These are phyloP conservation scores for Trametes polyzona DNA, from an alignment of 1,284 basidiomycete species.

Conservation along the genomic window DNA sequence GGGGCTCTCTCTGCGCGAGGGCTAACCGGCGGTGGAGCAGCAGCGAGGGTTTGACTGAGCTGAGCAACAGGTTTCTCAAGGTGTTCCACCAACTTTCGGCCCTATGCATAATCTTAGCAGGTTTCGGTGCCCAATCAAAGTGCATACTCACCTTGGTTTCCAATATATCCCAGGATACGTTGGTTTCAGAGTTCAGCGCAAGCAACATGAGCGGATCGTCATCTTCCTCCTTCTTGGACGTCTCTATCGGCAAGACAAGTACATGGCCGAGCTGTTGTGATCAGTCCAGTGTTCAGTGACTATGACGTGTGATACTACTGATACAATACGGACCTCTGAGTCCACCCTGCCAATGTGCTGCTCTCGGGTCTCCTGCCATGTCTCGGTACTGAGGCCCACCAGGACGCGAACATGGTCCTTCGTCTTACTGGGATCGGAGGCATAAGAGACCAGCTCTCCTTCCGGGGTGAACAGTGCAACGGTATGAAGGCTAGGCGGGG, in stretches of 20 bases:
- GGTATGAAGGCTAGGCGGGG: slow-evolving; percentile 59
- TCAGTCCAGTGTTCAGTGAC: not conserved
- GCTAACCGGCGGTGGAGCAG: slow-evolving; percentile 30
- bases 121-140: too few relatives aligned
- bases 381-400: slow-evolving; percentile 69
- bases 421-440: slow-evolving; percentile 50
- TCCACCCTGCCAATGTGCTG: slow-evolving; percentile 69
- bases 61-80: slow-evolving; percentile 46
- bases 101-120: too few relatives aligned
- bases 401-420: slow-evolving; percentile 76
- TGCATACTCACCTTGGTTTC: slow-evolving; percentile 55
- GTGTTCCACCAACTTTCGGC: slow-evolving; percentile 50
- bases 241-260: slow-evolving; percentile 62
- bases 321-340: slow-evolving; percentile 59
- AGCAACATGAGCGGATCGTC: slow-evolving; percentile 61
- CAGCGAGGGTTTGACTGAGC: slow-evolving; percentile 39
- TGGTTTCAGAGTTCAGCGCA: slow-evolving; percentile 63
- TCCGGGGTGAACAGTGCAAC: slow-evolving; percentile 63
- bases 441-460: slow-evolving; percentile 64
- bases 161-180: slow-evolving; percentile 65
- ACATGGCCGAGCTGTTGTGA: slow-evolving; percentile 67
- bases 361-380: slow-evolving; percentile 73
- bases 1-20: slow-evolving; percentile 29
- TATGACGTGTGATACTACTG: not conserved
- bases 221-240: slow-evolving; percentile 30